These are phyloP conservation scores for Aspergillus olivimuriae DNA, from an alignment of 495 filamentous ascomycete species.

Conservation along the genomic window DNA sequence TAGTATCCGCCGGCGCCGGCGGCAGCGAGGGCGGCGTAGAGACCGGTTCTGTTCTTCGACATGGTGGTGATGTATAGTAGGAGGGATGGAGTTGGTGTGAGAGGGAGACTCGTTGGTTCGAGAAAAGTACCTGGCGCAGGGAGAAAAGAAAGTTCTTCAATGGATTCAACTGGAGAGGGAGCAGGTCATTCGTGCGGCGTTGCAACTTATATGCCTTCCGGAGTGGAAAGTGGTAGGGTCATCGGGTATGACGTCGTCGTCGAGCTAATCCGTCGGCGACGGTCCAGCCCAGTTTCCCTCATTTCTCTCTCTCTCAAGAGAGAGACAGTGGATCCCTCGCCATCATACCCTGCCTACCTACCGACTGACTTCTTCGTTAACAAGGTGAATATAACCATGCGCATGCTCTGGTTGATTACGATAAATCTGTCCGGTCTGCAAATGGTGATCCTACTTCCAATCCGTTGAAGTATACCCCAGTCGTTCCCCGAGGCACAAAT, in stretches of 20 bases:
- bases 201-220: not conserved
- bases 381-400: no score
- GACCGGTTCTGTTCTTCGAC: slow-evolving; percentile 46
- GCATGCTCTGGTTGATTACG: no score
- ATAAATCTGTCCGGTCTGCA: no score
- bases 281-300: not conserved
- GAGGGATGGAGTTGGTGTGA: not conserved
- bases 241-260: slow-evolving; percentile 10
- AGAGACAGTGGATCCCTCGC: not conserved
- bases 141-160: not conserved
- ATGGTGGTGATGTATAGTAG: slow-evolving; percentile 17
- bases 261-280: not conserved
- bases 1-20: slow-evolving; percentile 79
- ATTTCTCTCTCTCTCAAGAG: not conserved
- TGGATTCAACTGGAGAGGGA: no score
- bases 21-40: slow-evolving; percentile 55
- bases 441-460: no score
- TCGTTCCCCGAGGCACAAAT: no score
- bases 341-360: no score
- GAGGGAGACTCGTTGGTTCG: not conserved
- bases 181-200: no score
- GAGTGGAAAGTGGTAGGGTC: not conserved
- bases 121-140: no score
- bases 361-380: no score
- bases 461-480: no score